Evolutionary conservation across 2,329 filamentous ascomycete species (phyloP).

Genomic region (Tolypocladium album): DNA sequence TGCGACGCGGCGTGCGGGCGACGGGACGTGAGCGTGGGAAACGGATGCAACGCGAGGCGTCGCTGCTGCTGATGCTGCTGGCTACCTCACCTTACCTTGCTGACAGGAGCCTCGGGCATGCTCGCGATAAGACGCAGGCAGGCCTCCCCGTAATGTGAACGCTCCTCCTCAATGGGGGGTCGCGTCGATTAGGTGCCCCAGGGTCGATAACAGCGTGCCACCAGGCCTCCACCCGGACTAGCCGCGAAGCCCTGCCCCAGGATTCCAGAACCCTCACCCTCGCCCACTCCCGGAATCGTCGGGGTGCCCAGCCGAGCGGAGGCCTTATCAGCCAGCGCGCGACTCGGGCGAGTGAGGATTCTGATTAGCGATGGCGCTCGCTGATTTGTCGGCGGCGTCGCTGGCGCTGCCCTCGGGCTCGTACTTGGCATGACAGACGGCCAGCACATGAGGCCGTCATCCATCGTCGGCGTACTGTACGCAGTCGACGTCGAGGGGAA

Average conservation of each 20-base stretch:
- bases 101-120: too few relatives aligned
- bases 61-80: too few relatives aligned
- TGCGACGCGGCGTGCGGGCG: too few relatives aligned
- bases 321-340: background rate
- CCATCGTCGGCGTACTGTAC: too few relatives aligned
- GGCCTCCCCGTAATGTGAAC: too few relatives aligned
- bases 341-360: background rate
- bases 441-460: background rate
- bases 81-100: too few relatives aligned
- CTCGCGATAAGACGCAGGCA: too few relatives aligned
- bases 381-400: background rate
- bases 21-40: too few relatives aligned
- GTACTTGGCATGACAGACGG: background rate
- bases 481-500: too few relatives aligned
- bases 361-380: background rate
- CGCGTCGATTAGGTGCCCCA: background rate
- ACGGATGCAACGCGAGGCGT: too few relatives aligned
- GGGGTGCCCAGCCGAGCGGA: background rate
- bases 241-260: background rate
- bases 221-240: background rate
- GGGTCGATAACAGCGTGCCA: background rate
- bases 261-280: background rate
- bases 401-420: background rate
- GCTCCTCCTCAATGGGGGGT: too few relatives aligned
- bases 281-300: background rate